Evolutionary conservation across 164 flowering plant species (phyloP).

Genomic region (Akebia trifoliata): DNA sequence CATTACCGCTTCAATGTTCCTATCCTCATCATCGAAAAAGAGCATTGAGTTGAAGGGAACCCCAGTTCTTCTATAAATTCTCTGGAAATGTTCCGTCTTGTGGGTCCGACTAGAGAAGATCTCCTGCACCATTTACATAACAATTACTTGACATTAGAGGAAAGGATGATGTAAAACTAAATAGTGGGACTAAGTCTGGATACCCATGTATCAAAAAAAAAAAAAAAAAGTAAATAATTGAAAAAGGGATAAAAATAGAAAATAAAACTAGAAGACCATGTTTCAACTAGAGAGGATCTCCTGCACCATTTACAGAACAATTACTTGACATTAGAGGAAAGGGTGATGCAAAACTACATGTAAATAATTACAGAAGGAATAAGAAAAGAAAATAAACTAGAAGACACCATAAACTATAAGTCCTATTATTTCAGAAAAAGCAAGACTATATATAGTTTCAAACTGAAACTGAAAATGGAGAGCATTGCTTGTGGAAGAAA

Average conservation of each 20-base stretch:
- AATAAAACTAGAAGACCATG: too few relatives aligned
- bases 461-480: too few relatives aligned
- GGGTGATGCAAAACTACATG: too few relatives aligned
- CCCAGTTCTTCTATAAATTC: slow-evolving; percentile 67
- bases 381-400: neutral
- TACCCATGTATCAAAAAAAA: neutral
- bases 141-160: neutral
- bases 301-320: slow-evolving; percentile 30
- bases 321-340: neutral
- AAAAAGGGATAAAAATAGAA: neutral
- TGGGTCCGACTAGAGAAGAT: slow-evolving; percentile 89
- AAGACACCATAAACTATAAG: too few relatives aligned
- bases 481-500: too few relatives aligned
- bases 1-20: slow-evolving; percentile 78
- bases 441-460: too few relatives aligned
- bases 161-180: too few relatives aligned
- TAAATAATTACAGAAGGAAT: neutral
- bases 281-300: slow-evolving; percentile 93
- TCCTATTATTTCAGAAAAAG: too few relatives aligned
- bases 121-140: slow-evolving; percentile 47
- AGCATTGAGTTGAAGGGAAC: slow-evolving; percentile 84
- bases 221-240: neutral
- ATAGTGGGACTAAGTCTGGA: too few relatives aligned
- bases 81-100: slow-evolving; percentile 92
- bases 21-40: slow-evolving; percentile 89